Evolutionary conservation across 805 yeast genomes (phyloP).

Genomic region (Scheffersomyces stipitis): DNA sequence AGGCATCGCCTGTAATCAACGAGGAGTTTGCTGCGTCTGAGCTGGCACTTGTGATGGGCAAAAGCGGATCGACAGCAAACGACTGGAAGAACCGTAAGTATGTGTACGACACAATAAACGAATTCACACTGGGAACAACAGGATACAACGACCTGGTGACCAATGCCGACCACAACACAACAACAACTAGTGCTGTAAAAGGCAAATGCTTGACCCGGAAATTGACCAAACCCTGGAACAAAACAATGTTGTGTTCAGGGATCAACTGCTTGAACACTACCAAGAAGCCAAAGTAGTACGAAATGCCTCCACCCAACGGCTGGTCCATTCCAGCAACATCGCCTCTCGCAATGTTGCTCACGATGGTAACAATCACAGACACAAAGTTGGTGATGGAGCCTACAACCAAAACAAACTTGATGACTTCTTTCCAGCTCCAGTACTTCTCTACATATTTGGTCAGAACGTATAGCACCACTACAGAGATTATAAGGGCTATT

Average conservation of each 20-base stretch:
- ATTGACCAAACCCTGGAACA: constrained; percentile 45
- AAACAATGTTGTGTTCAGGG: constrained; percentile 55
- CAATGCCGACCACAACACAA: constrained; percentile 35
- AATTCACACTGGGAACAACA: constrained; percentile 52
- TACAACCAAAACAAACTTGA: constrained; percentile 50
- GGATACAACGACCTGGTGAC: constrained; percentile 44
- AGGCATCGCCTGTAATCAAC: constrained; percentile 74
- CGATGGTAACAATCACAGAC: constrained; percentile 45
- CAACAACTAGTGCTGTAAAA: constrained; percentile 37
- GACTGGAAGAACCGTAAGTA: constrained; percentile 78
- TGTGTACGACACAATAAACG: constrained; percentile 69
- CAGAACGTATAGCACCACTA: constrained; percentile 36
- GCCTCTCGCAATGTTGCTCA: constrained; percentile 33
- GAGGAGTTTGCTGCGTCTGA: constrained; percentile 11
- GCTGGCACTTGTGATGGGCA: constrained; percentile 46
- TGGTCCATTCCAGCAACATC: constrained; percentile 37
- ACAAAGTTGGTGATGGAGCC: constrained; percentile 57
- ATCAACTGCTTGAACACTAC: constrained; percentile 58
- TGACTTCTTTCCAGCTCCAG: constrained; percentile 52
- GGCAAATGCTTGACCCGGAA: constrained; percentile 66
- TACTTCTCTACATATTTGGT: constrained; percentile 49
- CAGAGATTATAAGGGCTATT: constrained; percentile 43
- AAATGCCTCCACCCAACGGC: constrained; percentile 54
- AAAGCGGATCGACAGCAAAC: constrained; percentile 51
- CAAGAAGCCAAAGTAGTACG: constrained; percentile 52